A percentile compares a stretch with the other conserved stretches of the same genome.
These are phyloP conservation scores for Austroboletus rostrupii DNA, from an alignment of 1,284 basidiomycete genomes.

Conservation along the genomic window DNA sequence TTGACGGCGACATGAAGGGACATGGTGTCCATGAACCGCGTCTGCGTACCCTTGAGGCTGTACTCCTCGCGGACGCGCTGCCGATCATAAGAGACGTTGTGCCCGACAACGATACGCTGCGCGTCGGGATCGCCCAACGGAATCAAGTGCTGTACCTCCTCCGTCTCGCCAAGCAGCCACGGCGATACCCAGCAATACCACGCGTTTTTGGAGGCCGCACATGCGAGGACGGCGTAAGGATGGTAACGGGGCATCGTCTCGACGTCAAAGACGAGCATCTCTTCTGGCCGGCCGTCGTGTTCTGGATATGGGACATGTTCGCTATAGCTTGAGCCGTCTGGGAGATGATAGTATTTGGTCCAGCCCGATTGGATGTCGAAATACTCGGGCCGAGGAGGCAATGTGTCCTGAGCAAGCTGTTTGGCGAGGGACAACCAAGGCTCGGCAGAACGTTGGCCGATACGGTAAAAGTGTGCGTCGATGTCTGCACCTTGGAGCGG, in stretches of 20 bases:
- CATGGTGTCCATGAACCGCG: slow-evolving; percentile 93
- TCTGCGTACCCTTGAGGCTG: slow-evolving; percentile 45
- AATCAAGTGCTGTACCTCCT: slow-evolving; percentile 69
- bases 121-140: slow-evolving; percentile 56
- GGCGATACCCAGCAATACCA: slow-evolving; percentile 99
- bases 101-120: slow-evolving; percentile 80
- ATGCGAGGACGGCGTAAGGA: slow-evolving; percentile 86
- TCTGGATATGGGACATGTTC: slow-evolving; percentile 61
- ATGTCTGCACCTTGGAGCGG: slow-evolving; percentile 80
- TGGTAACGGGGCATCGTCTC: slow-evolving; percentile 88
- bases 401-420: slow-evolving; percentile 48
- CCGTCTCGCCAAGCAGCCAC: slow-evolving; percentile 75
- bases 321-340: slow-evolving; percentile 65
- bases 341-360: slow-evolving; percentile 76
- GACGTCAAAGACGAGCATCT: slow-evolving; percentile 79
- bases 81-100: slow-evolving; percentile 88
- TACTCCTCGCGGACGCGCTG: slow-evolving; percentile 87
- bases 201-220: slow-evolving; percentile 75
- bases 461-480: slow-evolving; percentile 84
- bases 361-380: slow-evolving; percentile 85
- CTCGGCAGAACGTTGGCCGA: slow-evolving; percentile 71
- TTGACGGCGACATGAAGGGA: slow-evolving; percentile 91
- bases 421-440: slow-evolving; percentile 82
- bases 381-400: slow-evolving; percentile 65
- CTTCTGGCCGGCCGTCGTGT: slow-evolving; percentile 60